Base-by-base conservation (phyloP, 352 stramenopile genomes). In the Thalassiosira exigua region DNA sequence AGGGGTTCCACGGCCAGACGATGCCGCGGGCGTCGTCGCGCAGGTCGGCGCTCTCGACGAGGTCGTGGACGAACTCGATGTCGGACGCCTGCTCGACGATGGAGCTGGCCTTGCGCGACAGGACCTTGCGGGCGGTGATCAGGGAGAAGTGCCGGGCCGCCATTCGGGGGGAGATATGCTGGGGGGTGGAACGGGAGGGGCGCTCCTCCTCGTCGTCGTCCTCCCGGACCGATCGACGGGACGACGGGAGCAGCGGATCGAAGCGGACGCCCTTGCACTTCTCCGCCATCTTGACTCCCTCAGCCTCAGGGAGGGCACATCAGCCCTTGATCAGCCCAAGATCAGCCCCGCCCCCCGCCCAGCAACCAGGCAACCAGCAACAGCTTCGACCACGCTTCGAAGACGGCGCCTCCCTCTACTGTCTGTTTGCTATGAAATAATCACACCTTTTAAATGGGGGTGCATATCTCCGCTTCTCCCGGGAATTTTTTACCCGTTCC, bases 1-100 rank as follows among this genome's bases (percentile, higher is more conserved):
- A 53, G 19, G 17, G 24, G 39, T 52, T 86, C 64, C 78, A 86
- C 26, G 84, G 84, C 46, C 79, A 79, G 24, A 88, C 58, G 11
- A 79, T 73, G 36, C 36, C 36, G n/a, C n/a, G n/a, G n/a, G n/a
- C n/a, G 36, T 14, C 36, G 7, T 44, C 36, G 14, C 36, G 36
- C 7, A 44, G 7, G 36, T 14, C 36, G 7, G 36, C 36, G 7
- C 14, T 44, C 14, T 44, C 36, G 7, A 44, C 14, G 36, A 44
- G 36, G 7, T 44, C 36, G 14, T 44, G 7, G 7, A 44, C 14
- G 36, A 44, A 14, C 36, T 44, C 36, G 14, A 44, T 44, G 36
- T 44, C 36, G 7, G 36, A 44, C 36, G 36, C 36, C 7, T 14
- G 36, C 36, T 14, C 36, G 14, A 44, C 7, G 7, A 44, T 14